Evolutionary conservation across 345 rosid genomes (phyloP).

Genomic region (Sonneratia caseolaris): DNA sequence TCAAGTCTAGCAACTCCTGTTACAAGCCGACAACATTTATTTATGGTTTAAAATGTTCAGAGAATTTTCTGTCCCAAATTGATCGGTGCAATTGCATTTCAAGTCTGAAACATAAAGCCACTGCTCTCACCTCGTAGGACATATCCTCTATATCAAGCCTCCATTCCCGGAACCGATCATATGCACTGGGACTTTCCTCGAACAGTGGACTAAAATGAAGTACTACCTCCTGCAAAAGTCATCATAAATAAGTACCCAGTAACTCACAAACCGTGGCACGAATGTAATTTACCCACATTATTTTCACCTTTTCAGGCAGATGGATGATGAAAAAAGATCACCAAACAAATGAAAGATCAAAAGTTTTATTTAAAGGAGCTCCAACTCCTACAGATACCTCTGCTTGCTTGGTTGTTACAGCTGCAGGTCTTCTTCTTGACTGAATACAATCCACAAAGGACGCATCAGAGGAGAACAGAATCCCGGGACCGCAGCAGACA

Average conservation of each 20-base stretch:
- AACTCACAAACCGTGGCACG: no score
- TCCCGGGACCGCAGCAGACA: slow-evolving; percentile 1
- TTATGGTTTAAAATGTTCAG: neutral
- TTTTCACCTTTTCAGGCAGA: no score
- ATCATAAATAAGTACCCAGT: neutral
- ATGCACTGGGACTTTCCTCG: slow-evolving; percentile 2
- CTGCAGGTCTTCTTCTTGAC: neutral
- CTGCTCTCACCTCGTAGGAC: slow-evolving; percentile 10
- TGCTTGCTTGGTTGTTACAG: neutral
- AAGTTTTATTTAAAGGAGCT: no score
- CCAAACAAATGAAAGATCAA: no score
- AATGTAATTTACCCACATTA: no score
- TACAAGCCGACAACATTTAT: neutral
- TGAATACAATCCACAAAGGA: neutral
- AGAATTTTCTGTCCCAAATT: neutral
- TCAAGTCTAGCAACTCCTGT: slow-evolving; percentile 10
- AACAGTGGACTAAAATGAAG: neutral
- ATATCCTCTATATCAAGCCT: slow-evolving; percentile 7
- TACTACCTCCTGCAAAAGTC: neutral
- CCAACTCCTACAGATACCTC: neutral
- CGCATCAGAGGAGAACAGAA: neutral
- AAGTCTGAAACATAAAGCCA: neutral
- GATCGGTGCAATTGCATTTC: neutral
- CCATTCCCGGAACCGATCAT: slow-evolving; percentile 6
- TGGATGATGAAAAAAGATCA: no score